Evolutionary conservation across 441 rosid genomes (phyloP).

Genomic region (Gossypium lobatum): DNA sequence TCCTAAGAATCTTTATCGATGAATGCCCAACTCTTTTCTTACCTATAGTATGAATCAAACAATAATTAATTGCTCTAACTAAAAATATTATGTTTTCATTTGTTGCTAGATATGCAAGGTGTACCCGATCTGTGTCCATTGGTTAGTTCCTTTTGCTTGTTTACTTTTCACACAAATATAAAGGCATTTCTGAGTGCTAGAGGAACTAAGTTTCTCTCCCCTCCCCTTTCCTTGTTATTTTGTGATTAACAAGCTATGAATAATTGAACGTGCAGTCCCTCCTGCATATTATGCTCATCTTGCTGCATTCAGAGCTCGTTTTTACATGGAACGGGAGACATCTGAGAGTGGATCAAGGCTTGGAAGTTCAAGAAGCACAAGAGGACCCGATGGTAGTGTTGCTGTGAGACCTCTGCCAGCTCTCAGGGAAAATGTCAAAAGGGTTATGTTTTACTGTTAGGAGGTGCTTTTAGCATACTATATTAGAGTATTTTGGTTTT

Average conservation of each 20-base stretch:
- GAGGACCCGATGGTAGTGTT: neutral
- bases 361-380: neutral
- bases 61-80: too few relatives aligned
- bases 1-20: too few relatives aligned
- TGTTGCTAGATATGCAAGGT: neutral
- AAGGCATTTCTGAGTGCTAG: neutral
- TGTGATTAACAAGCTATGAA: neutral
- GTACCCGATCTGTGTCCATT: neutral
- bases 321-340: neutral
- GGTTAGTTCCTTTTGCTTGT: neutral
- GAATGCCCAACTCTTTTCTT: neutral
- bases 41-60: neutral
- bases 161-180: neutral
- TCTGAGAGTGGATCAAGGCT: neutral
- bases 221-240: neutral
- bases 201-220: neutral
- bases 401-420: neutral
- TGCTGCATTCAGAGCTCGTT: slow-evolving; percentile 1
- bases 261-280: neutral
- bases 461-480: neutral
- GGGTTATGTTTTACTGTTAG: slow-evolving; percentile 1
- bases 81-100: neutral
- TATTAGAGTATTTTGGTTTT: too few relatives aligned
- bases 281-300: neutral
- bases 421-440: neutral